phyloP scores from a whole-genome alignment of 345 rosid species.

The Populus simonii region DNA sequence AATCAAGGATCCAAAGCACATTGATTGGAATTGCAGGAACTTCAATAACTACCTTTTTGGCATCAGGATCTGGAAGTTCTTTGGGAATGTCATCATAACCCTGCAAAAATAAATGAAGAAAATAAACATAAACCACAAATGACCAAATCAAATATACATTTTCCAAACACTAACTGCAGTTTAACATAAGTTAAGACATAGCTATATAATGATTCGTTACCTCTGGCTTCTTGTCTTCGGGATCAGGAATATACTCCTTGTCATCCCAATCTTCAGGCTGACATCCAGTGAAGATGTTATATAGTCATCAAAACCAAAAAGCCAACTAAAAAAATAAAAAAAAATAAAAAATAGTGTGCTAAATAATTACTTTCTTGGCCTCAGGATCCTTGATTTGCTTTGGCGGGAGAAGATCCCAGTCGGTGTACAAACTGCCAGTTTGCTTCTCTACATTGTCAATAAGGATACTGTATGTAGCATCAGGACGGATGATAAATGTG shows the following conservation, averaged over 20 bases:
- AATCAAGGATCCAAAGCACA: neutral
- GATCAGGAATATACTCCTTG: slow-evolving; percentile 81
- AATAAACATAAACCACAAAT: neutral
- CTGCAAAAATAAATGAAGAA: slow-evolving; percentile 15
- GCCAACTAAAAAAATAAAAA: neutral
- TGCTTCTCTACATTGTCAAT: slow-evolving; percentile 91
- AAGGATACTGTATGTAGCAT: slow-evolving; percentile 89
- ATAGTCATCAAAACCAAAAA: slow-evolving; percentile 1
- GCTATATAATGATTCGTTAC: slow-evolving; percentile 23
- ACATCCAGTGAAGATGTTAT: slow-evolving; percentile 5
- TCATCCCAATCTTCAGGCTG: slow-evolving; percentile 99
- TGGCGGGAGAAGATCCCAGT: slow-evolving; percentile 92
- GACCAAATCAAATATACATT: neutral
- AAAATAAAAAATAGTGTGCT: neutral
- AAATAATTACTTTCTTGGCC: slow-evolving; percentile 66
- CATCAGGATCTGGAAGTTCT: slow-evolving; percentile 84
- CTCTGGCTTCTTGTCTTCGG: slow-evolving; percentile 95
- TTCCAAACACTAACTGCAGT: neutral
- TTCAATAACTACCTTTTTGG: slow-evolving; percentile 60
- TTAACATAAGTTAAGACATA: neutral
- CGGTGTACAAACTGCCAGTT: slow-evolving; percentile 83
- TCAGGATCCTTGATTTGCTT: slow-evolving; percentile 90
- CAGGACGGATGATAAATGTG: slow-evolving; percentile 85
- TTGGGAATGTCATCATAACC: slow-evolving; percentile 96
- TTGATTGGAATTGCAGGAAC: neutral